A percentile compares a stretch with the other conserved stretches of the same genome.
These are phyloP conservation scores for Clarireedia hainanense DNA, from an alignment of 2,329 filamentous ascomycete species.

Conservation along the genomic window DNA sequence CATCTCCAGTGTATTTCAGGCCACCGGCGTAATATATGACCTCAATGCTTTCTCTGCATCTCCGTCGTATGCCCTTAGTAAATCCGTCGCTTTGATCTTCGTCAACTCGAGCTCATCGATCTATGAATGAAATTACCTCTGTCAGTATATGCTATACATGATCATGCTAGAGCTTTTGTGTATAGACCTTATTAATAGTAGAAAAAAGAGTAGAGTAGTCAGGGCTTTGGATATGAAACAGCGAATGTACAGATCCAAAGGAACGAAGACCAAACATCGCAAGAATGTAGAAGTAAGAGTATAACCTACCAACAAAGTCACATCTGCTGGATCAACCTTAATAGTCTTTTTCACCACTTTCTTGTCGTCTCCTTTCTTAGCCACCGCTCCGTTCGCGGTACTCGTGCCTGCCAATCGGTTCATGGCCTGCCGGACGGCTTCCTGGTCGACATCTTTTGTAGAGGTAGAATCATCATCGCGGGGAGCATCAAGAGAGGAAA, in stretches of 20 bases:
- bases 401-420: conserved; percentile 45
- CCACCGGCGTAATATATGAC: conserved; percentile 40
- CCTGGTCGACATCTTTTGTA: conserved; percentile 49
- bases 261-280: not conserved
- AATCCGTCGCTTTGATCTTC: conserved; percentile 65
- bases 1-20: conserved; percentile 7
- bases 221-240: not conserved
- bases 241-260: not conserved
- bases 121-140: conserved; percentile 30
- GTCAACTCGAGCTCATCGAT: conserved; percentile 64
- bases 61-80: conserved; percentile 65
- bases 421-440: conserved; percentile 67
- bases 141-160: conserved; percentile 10
- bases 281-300: not conserved
- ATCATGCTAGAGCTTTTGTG: not conserved
- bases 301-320: conserved; percentile 54
- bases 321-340: conserved; percentile 68
- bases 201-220: too few relatives aligned
- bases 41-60: conserved; percentile 60
- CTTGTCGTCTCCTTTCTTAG: conserved; percentile 38
- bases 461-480: conserved; percentile 39
- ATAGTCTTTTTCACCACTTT: conserved; percentile 51
- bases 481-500: conserved; percentile 57
- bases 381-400: conserved; percentile 22
- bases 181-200: not conserved